phyloP scores from a whole-genome alignment of 1,284 basidiomycete species.

The Melampsora americana region DNA sequence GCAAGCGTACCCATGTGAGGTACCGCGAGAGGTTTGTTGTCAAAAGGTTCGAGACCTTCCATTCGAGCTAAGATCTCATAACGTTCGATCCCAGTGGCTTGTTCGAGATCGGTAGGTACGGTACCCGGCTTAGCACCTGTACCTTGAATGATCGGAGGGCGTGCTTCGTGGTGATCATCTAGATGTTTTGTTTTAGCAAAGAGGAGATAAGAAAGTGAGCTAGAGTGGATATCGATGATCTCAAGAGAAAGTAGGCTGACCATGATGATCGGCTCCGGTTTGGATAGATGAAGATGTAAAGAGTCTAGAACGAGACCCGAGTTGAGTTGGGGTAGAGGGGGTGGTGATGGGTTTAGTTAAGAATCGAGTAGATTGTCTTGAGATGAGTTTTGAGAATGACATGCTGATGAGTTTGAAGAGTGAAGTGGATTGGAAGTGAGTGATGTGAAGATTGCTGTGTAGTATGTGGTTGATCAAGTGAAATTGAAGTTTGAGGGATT shows the following conservation, averaged over 20 bases:
- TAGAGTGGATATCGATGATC: background rate
- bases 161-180: constrained; percentile 10
- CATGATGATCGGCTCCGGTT: constrained; percentile 7
- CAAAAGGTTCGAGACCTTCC: constrained; percentile 86
- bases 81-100: constrained; percentile 94
- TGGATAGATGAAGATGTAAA: background rate
- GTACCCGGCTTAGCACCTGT: constrained; percentile 70
- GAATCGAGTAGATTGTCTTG: background rate
- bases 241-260: background rate
- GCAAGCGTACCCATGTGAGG: constrained; percentile 81
- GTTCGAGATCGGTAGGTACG: constrained; percentile 77
- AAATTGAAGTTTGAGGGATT: too few relatives aligned
- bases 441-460: too few relatives aligned
- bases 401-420: background rate
- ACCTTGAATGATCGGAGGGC: constrained; percentile 70
- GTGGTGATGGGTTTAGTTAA: background rate
- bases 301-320: background rate
- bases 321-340: background rate
- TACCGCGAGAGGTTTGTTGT: constrained; percentile 78
- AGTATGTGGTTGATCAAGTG: too few relatives aligned
- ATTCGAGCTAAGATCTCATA: constrained; percentile 84
- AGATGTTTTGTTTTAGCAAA: background rate
- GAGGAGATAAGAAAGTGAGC: background rate
- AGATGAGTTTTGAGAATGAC: background rate
- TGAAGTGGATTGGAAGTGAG: background rate